Percentiles rank a stretch among this genome's conserved stretches.
Evolutionary conservation across 108 stramenopile species (phyloP).

Genomic region (Seminavis robusta): DNA sequence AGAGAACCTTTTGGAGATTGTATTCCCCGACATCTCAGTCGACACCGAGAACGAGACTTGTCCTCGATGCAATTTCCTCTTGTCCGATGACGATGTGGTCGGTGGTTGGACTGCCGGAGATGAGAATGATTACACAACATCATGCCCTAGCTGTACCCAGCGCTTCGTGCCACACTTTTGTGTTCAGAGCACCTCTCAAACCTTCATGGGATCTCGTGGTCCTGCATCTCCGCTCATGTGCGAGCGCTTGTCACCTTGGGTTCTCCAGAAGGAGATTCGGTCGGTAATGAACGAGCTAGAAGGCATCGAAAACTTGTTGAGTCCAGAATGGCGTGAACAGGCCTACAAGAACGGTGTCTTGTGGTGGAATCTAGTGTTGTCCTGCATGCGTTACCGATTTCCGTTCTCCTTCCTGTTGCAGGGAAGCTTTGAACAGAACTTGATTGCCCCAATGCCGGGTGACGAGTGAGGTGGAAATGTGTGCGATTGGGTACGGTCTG

Average conservation of each 20-base stretch:
- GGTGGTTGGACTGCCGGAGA: conserved; percentile 71
- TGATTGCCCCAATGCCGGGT: conserved; percentile 81
- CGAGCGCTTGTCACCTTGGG: conserved; percentile 83
- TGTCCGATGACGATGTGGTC: conserved; percentile 77
- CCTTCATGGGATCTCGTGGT: conserved; percentile 70
- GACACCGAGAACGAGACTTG: conserved; percentile 81
- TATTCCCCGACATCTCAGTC: conserved; percentile 74
- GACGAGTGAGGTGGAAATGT: no score
- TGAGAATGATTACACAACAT: conserved; percentile 77
- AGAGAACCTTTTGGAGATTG: conserved; percentile 78
- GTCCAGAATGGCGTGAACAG: conserved; percentile 66
- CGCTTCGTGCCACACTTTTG: conserved; percentile 82
- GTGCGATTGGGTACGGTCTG: no score
- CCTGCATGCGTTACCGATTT: conserved; percentile 77
- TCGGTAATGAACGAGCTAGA: conserved; percentile 64
- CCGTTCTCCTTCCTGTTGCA: conserved; percentile 79
- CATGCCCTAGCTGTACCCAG: conserved; percentile 68
- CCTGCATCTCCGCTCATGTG: conserved; percentile 76
- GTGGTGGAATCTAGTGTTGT: conserved; percentile 84
- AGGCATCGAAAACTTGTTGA: conserved; percentile 69
- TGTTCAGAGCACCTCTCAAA: conserved; percentile 69
- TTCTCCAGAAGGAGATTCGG: conserved; percentile 80
- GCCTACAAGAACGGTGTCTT: conserved; percentile 77
- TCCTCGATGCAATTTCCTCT: conserved; percentile 70
- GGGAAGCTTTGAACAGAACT: conserved; percentile 70